These are phyloP conservation scores for Rosa multiflora DNA, from an alignment of 306 rosid genomes.

Conservation along the genomic window DNA sequence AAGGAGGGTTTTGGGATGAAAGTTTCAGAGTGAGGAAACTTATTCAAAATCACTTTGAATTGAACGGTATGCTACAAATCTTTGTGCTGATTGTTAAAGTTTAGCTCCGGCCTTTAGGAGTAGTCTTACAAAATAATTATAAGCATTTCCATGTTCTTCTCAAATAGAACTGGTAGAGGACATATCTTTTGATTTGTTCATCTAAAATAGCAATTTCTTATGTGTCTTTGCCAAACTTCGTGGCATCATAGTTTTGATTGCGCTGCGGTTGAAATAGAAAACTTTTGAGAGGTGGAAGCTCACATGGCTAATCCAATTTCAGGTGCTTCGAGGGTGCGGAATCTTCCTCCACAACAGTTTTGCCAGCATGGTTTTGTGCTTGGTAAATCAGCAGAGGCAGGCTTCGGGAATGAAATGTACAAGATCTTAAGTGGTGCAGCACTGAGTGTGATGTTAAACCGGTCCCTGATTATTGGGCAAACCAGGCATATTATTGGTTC, in stretches of 20 bases:
- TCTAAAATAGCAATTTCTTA: not conserved
- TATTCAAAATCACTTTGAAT: constrained; percentile 57
- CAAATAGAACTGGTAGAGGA: too few species aligned
- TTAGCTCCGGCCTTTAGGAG: not conserved
- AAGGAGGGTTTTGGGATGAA: constrained; percentile 38
- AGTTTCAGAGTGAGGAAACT: constrained; percentile 61
- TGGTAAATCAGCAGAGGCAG: constrained; percentile 93
- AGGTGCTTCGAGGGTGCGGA: constrained; percentile 82
- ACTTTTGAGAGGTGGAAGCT: constrained; percentile 27
- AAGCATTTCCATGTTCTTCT: not conserved
- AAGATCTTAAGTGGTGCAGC: constrained; percentile 82
- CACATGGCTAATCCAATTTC: constrained; percentile 28
- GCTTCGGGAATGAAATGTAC: constrained; percentile 99
- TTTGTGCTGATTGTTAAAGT: not conserved
- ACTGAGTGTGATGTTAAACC: constrained; percentile 88
- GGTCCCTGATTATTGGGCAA: constrained; percentile 98
- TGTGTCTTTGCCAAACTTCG: not conserved
- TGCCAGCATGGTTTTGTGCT: constrained; percentile 86
- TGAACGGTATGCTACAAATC: constrained; percentile 49
- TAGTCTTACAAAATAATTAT: not conserved
- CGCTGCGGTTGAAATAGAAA: not conserved
- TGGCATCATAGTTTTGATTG: not conserved
- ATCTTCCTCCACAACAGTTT: constrained; percentile 73
- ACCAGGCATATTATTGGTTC: constrained; percentile 98
- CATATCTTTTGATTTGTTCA: too few species aligned